phyloP scores from a whole-genome alignment of 148 eudicot species.

The Fagopyrum esculentum region DNA sequence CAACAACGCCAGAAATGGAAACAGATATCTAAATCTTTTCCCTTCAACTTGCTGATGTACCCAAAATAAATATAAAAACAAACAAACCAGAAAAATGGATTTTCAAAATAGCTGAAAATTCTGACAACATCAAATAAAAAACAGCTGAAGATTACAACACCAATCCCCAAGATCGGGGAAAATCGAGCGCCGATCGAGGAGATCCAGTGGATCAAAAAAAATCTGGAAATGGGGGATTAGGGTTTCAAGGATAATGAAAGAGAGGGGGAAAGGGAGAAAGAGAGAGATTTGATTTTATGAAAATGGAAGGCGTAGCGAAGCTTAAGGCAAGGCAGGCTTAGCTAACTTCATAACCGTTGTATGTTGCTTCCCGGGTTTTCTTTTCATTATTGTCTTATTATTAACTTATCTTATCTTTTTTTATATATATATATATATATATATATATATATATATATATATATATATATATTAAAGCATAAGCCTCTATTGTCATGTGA shows the following conservation, averaged over 20 bases:
- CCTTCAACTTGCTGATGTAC: not conserved
- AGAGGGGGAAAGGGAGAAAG: not conserved
- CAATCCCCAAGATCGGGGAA: not conserved
- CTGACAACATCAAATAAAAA: not conserved
- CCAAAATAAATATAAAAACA: not conserved
- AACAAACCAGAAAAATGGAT: not conserved
- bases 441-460: too few species aligned
- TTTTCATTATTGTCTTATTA: not conserved
- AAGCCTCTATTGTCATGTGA: too few species aligned
- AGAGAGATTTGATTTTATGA: conserved; percentile 4
- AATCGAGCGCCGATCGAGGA: not conserved
- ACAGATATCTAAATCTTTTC: not conserved
- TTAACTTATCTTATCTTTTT: too few species aligned
- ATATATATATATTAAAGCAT: too few species aligned
- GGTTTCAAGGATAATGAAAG: not conserved
- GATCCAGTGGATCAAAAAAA: not conserved
- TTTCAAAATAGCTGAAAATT: not conserved
- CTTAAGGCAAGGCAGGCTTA: conserved; percentile 1
- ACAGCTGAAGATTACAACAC: not conserved
- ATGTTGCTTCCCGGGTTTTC: not conserved
- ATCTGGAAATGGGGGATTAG: not conserved
- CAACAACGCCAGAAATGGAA: not conserved
- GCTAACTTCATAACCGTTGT: not conserved
- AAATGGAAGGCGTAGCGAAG: conserved; percentile 7
- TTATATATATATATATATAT: too few species aligned